Evolutionary conservation across 176 grass and related monocot genomes (phyloP), one percentile per base, ranked within the genome.

Genomic region (Musa itinerans): DNA sequence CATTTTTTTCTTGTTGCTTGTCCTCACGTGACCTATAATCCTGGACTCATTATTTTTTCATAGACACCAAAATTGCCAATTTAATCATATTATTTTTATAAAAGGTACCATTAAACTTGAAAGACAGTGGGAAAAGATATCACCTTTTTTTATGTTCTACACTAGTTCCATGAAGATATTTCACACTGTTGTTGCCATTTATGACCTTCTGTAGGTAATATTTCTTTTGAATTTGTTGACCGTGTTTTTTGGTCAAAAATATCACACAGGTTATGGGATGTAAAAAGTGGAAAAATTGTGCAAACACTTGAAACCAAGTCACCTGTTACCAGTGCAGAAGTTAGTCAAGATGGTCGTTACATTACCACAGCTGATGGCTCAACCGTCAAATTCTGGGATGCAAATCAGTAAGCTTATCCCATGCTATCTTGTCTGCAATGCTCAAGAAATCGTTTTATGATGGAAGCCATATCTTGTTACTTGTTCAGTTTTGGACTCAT

Each of bases 221-320:
- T 43, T 43, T 43, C 34, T 43, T 43, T 43, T 16, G 27, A 17
- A 8, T 17, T 69, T 48, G 27, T 17, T 49, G 16, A 19, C 12
- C 16, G 11, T 21, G 21, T 77, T 1, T 55, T 53, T 54, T n/a
- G 16, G 8, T 53, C 9, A 20, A 51, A 53, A 7, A 66, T 51
- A 78, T 58, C 14, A 54, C 29, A 73, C 79, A 98, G 94, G 76
- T 78, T 99, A 71, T 99, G 88, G 88, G 95, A 99, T 89, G 86
- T 93, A 58, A 94, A 86, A 81, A 94, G 83, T 81, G 88, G 91
- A 62, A 94, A 94, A 63, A 94, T 99, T 74, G 86, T 94, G 59
- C 90, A 94, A 84, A 99, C 95, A 76, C 87, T 99, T 82, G 95
- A 99, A 85, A 99, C 95, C 68, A 94, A 87, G 80, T 82, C 91